Evolutionary conservation across 139 green algal species (phyloP).

Genomic region (Diplosphaera chodatii): DNA sequence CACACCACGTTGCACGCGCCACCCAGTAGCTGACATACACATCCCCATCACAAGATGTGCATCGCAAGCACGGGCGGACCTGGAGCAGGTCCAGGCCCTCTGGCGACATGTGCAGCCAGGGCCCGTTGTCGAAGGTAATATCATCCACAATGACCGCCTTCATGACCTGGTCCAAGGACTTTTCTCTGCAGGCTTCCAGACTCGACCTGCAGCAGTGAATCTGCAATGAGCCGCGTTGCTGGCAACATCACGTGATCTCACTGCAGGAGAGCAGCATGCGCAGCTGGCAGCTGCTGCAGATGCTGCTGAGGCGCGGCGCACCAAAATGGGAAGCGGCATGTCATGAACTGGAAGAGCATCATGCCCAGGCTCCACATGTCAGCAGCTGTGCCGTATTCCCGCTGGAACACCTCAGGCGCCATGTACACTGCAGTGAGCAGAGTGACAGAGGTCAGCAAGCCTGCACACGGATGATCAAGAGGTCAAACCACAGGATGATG

Average conservation of each 20-base stretch:
- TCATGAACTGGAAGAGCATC: conserved; percentile 54
- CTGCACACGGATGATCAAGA: too few species aligned
- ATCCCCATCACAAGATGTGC: too few species aligned
- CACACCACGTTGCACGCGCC: too few species aligned
- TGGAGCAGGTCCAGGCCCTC: conserved; percentile 12
- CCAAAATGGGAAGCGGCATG: conserved; percentile 45
- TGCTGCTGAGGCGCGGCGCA: conserved; percentile 1
- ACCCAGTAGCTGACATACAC: neutral
- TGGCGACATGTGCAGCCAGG: conserved; percentile 4
- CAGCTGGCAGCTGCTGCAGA: neutral
- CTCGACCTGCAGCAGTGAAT: conserved; percentile 10
- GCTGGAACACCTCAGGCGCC: conserved; percentile 49
- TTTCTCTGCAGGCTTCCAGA: conserved; percentile 10
- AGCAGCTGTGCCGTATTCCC: conserved; percentile 37
- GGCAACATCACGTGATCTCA: too few species aligned
- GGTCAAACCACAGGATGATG: too few species aligned
- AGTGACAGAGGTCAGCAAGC: neutral
- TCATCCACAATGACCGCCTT: conserved; percentile 11
- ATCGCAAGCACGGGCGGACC: neutral
- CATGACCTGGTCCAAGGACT: conserved; percentile 22
- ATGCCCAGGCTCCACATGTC: conserved; percentile 67
- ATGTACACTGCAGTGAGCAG: conserved; percentile 40
- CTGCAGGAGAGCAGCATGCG: too few species aligned
- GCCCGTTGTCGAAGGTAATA: conserved; percentile 9
- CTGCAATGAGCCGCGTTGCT: too few species aligned